phyloP scores from a whole-genome alignment of 2,329 filamentous ascomycete genomes.

The Penicillium sp. region DNA sequence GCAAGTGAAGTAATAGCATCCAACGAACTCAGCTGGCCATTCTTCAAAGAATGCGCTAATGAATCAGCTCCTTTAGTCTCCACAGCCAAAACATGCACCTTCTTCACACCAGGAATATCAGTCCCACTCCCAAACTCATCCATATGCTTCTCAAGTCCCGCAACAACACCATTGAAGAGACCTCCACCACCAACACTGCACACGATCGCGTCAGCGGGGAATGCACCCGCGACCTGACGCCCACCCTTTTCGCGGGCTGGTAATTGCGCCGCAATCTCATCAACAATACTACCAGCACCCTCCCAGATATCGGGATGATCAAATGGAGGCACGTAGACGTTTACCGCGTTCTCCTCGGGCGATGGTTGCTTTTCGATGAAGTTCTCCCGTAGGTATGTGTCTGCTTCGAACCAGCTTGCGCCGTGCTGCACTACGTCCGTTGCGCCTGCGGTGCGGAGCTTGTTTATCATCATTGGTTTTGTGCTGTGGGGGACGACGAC shows the following conservation, averaged over 20 bases:
- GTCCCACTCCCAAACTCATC: not conserved
- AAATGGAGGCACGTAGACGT: conserved; percentile 40
- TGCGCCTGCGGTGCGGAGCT: conserved; percentile 65
- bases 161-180: conserved; percentile 70
- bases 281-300: conserved; percentile 35
- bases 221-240: conserved; percentile 4
- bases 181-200: conserved; percentile 79
- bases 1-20: conserved; percentile 71
- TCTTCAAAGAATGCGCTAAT: conserved; percentile 60
- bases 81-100: conserved; percentile 60
- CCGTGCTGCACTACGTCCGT: conserved; percentile 65
- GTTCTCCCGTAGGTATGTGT: conserved; percentile 60
- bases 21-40: conserved; percentile 58
- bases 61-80: conserved; percentile 74
- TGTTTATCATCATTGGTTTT: conserved; percentile 66
- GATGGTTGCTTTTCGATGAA: conserved; percentile 29
- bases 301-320: conserved; percentile 40
- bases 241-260: conserved; percentile 16
- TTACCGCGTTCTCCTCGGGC: conserved; percentile 11
- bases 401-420: conserved; percentile 67
- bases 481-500: conserved; percentile 70
- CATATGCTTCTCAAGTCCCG: conserved; percentile 54
- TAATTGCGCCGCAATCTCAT: conserved; percentile 39
- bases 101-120: conserved; percentile 1
- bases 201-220: conserved; percentile 66